Base-by-base conservation (phyloP, 2,329 filamentous ascomycete species). In the Fusarium azukiicola region DNA sequence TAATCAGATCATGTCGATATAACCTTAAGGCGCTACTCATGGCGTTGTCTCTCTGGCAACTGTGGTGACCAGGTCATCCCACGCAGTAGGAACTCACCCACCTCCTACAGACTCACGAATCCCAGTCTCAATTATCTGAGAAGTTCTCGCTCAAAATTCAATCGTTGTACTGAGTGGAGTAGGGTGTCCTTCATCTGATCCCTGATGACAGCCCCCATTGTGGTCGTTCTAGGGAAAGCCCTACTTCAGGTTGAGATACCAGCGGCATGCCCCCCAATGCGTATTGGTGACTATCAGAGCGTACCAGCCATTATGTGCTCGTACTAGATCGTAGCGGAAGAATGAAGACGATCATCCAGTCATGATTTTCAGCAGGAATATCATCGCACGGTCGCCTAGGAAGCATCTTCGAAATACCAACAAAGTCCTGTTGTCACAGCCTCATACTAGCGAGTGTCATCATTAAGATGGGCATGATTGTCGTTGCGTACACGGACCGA, bases 401-500 rank as follows among this genome's bases (percentile, higher is more conserved):
- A 40, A 58, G 21, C 17, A 58, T 40, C 36, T 40, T 23, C 36
- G 16, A 9, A n/a, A 58, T 23, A 38, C 13, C 54, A 58, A n/a
- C 21, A 11, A 10, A 36, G 3, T 14, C 36, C 36, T 23, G 16
- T 58, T 40, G 40, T 58, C 54, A 17, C 36, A 9, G 16, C 14
- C n/a, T 16, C 36, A 11, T 58, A 13, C 54, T 17, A 12, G 21
- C 36, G 40, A 58, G 54, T 3, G 21, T 17, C 27, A 32, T 58
- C 19, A 40, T 58, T 58, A 40, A 58, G 54, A 40, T 38, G 16
- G 19, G 13, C 27, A 73, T 68, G 66, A 69, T 69, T 16, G 46
- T 40, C 46, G 52, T 68, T 64, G 16, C 58, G 63, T 49, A 44
- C 38, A 49, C 71, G 71, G 66, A 54, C 66, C 66, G 71, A 73